A percentile compares a stretch with the other conserved stretches of the same genome.
Evolutionary conservation across 306 rosid species (phyloP).

Genomic region (Senna tora): DNA sequence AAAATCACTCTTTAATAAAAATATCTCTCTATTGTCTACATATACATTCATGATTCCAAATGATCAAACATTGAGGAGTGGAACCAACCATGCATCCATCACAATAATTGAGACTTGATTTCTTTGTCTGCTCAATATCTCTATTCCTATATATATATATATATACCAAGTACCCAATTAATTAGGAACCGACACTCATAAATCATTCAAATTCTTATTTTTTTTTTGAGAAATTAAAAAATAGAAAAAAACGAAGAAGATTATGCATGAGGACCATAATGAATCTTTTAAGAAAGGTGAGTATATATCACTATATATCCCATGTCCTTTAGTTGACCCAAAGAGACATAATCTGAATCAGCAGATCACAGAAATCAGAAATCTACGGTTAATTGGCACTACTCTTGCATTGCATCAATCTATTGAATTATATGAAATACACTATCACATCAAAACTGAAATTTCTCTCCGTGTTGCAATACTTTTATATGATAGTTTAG

Average conservation of each 20-base stretch:
- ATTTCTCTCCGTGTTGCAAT: too few relatives aligned
- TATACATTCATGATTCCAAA: too few relatives aligned
- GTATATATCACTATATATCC: neutral
- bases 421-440: too few relatives aligned
- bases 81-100: neutral
- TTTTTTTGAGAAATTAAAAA: conserved; percentile 6
- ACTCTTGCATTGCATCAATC: too few relatives aligned
- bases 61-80: too few relatives aligned
- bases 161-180: conserved; percentile 38
- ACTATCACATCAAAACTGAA: too few relatives aligned
- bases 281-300: too few relatives aligned
- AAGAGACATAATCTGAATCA: conserved; percentile 15
- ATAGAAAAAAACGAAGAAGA: neutral
- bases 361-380: too few relatives aligned
- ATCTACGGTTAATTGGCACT: too few relatives aligned
- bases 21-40: too few relatives aligned
- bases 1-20: too few relatives aligned
- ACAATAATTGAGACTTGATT: conserved; percentile 37
- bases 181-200: conserved; percentile 46
- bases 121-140: conserved; percentile 37
- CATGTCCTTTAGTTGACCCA: conserved; percentile 8
- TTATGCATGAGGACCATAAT: neutral
- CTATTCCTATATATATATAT: conserved; percentile 28
- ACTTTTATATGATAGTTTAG: too few relatives aligned
- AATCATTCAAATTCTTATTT: neutral